These are phyloP conservation scores for Ceratocystiopsis minuta DNA, from an alignment of 2,329 filamentous ascomycete genomes.

Conservation along the genomic window DNA sequence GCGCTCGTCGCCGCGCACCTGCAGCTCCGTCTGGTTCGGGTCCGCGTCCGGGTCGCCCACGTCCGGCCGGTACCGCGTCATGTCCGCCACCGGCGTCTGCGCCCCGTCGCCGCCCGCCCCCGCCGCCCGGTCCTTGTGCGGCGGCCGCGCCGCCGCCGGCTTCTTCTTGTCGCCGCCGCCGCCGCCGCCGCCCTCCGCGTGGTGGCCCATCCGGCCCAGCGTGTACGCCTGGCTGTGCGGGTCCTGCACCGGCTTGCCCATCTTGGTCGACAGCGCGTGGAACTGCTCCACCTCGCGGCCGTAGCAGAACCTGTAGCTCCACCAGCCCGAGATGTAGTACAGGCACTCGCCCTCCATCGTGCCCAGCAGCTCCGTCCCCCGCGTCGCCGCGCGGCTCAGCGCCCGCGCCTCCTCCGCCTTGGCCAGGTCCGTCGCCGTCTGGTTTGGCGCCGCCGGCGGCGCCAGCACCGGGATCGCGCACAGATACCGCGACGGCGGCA, in stretches of 20 bases:
- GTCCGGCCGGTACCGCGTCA: neutral
- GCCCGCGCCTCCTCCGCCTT: constrained; percentile 66
- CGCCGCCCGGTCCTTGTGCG: constrained; percentile 4
- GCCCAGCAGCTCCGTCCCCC: constrained; percentile 63
- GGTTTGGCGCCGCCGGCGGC: constrained; percentile 35
- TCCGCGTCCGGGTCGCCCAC: constrained; percentile 2
- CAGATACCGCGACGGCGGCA: constrained; percentile 56
- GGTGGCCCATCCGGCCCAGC: constrained; percentile 40
- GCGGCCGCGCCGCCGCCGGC: neutral
- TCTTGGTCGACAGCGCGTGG: constrained; percentile 59
- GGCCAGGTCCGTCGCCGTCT: constrained; percentile 47
- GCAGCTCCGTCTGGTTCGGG: constrained; percentile 43
- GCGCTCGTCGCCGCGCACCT: constrained; percentile 65
- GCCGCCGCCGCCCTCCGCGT: neutral
- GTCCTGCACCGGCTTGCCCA: constrained; percentile 61
- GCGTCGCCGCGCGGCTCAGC: constrained; percentile 54
- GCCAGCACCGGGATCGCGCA: constrained; percentile 64
- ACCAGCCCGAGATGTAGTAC: constrained; percentile 74
- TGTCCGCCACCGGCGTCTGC: constrained; percentile 3
- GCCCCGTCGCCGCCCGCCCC: constrained; percentile 8
- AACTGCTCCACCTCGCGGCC: constrained; percentile 77
- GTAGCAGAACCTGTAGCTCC: constrained; percentile 93
- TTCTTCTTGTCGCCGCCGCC: neutral
- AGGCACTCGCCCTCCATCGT: constrained; percentile 66
- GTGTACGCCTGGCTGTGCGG: constrained; percentile 58